Conservation (phyloP, 371 early-diverging fungal species). For the Funneliformis caledonium region DNA sequence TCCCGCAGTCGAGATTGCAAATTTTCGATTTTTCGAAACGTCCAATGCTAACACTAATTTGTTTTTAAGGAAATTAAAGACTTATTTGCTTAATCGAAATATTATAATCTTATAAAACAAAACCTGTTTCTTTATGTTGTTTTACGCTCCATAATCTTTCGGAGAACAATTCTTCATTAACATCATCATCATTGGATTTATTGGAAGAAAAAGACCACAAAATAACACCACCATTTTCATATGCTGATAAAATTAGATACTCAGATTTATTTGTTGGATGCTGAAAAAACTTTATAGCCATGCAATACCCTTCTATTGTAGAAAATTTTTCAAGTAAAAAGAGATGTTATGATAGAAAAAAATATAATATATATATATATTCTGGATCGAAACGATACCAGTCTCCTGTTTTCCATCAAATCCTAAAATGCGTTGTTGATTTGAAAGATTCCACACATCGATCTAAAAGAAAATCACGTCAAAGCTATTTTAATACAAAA, state of each 20-base stretch:
- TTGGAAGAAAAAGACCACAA: constrained; percentile 49
- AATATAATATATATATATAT: not conserved
- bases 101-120: constrained; percentile 20
- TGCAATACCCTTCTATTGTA: constrained; percentile 49
- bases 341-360: not conserved
- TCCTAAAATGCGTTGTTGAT: constrained; percentile 43
- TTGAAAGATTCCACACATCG: constrained; percentile 52
- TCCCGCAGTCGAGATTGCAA: constrained; percentile 50
- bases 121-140: constrained; percentile 53
- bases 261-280: constrained; percentile 22
- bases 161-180: constrained; percentile 5
- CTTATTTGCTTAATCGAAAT: not conserved
- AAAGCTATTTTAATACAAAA: not conserved
- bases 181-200: not conserved
- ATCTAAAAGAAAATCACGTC: constrained; percentile 44
- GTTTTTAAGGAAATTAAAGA: not conserved
- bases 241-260: constrained; percentile 46
- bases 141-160: constrained; percentile 47
- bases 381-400: not conserved
- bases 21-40: constrained; percentile 42
- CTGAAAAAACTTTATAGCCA: constrained; percentile 49
- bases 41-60: constrained; percentile 21
- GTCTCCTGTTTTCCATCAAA: constrained; percentile 15
- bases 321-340: not conserved
- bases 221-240: constrained; percentile 52